phyloP scores from a whole-genome alignment of 2,329 filamentous ascomycete species.

The Verticillium tricorpus region DNA sequence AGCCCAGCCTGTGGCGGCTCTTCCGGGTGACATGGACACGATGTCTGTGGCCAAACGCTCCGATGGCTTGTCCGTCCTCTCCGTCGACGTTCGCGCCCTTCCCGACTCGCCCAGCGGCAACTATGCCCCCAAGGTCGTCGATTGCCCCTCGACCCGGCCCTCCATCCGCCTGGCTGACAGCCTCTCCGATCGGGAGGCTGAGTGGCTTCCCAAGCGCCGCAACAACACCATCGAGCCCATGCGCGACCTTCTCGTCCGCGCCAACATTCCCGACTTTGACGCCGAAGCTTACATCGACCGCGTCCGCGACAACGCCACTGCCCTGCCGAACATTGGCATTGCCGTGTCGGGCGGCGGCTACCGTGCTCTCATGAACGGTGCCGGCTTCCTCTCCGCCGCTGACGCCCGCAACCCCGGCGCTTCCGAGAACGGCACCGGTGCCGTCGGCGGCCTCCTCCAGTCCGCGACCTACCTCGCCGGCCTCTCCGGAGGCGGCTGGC shows the following conservation, averaged over 20 bases:
- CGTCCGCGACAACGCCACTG: slow-evolving; percentile 59
- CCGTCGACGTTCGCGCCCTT: slow-evolving; percentile 23
- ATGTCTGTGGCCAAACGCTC: not conserved
- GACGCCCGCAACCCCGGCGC: slow-evolving; percentile 66
- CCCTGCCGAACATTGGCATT: slow-evolving; percentile 56
- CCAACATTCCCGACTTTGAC: slow-evolving; percentile 76
- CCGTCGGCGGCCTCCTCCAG: slow-evolving; percentile 78
- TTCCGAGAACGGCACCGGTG: slow-evolving; percentile 48
- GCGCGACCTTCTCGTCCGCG: slow-evolving; percentile 64
- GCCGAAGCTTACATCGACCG: slow-evolving; percentile 66
- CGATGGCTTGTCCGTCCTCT: not conserved
- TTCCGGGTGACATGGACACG: not conserved
- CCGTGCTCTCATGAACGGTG: slow-evolving; percentile 72
- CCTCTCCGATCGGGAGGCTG: slow-evolving; percentile 65
- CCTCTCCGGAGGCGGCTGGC: slow-evolving; percentile 78
- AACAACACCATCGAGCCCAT: slow-evolving; percentile 72
- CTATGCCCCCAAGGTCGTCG: slow-evolving; percentile 65
- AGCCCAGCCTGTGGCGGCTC: not conserved
- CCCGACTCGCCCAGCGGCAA: slow-evolving; percentile 44
- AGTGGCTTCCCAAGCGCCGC: slow-evolving; percentile 70
- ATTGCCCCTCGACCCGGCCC: slow-evolving; percentile 68
- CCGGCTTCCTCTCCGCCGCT: slow-evolving; percentile 73
- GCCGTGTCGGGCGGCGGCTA: slow-evolving; percentile 77
- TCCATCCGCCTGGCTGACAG: slow-evolving; percentile 57
- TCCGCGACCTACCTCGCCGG: slow-evolving; percentile 76